Base-by-base conservation (phyloP, 1,284 basidiomycete species). In the Pterula multifida region DNA sequence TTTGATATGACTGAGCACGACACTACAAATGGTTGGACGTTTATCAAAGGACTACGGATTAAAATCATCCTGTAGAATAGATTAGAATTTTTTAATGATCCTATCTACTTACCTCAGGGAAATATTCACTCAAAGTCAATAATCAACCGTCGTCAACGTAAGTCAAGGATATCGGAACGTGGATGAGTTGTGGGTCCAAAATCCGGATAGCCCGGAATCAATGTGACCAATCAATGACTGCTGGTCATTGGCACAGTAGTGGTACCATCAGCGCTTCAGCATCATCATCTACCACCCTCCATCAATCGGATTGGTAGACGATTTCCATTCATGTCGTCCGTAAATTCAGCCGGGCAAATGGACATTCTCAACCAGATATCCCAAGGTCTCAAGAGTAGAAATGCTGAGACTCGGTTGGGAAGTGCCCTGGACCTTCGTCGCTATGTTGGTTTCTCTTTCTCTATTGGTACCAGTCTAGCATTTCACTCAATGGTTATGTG, bases 291-390 rank as follows among this genome's bases (percentile, higher is more conserved):
- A 32, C 28, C 28, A 32, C 28, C 28, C 28, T 6, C 28, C 28
- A 32, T 32, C 28, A 6, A 32, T 32, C 28, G 28, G 28, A 6
- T 32, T 6, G 28, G 28, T 32, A 15, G 28, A 32, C 28, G 15
- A 32, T 32, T 32, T 32, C 28, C 28, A 32, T 32, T 49, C 54
- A 85, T 85, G 81, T 70, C 82, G 59, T 76, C 79, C 54, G 68
- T 68, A 50, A 66, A 70, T 49, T 69, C 73, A 54, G 65, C 75
- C 26, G 64, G 70, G 39, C 80, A 81, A 58, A 67, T 69, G 45
- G 85, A 85, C 50, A 69, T 73, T 47, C 71, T 86, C 42, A 73
- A 73, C 51, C 66, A 73, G 51, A 83, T 87, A 55, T 88, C 87
- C 55, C 69, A 71, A 55, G 74, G 74, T 12, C 71, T 88, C 39